Evolutionary conservation across 192 early-diverging fungal genomes (phyloP), one percentile per base, ranked within the genome.

Genomic region (Entrophospora sp.): DNA sequence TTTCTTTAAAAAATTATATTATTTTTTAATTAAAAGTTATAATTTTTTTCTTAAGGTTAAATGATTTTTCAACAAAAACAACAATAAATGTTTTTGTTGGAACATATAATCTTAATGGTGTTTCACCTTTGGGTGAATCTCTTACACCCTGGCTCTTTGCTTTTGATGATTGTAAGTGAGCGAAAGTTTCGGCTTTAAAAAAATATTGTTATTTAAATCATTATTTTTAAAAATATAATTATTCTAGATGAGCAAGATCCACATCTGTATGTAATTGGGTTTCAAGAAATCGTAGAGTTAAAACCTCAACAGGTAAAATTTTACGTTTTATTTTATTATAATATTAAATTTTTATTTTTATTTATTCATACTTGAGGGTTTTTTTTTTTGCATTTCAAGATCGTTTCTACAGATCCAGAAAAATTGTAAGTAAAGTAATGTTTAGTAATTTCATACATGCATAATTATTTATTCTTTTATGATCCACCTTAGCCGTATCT

Each of bases 241-340:
- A 13, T 32, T 36, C 5, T 61, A 75, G 74, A 76, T 61, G 58
- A 66, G 5, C 67, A 70, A 14, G 75, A 78, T 3, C 93, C 95
- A 0, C 88, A 99, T 64, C 67, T 98, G 18, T 81, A 86, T 27
- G 87, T 87, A 1, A 86, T 98, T 68, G 96, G 93, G 12, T 90
- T 97, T 52, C 95, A 99, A 69, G 97, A 99, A 69, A 85, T 99
- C 25, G 95, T 99, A n/a, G 88, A 96, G 71, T 73, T 99, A 44
- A 92, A 73, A 16, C 75, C 83, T 1, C 81, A 80, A 63, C 83
- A 84, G 67, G 78, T 81, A 56, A 49, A 61, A 5, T n/a, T 16
- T 5, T 13, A 24, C 18, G n/a, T 36, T 22, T 36, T 35, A 8
- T 57, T 57, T 57, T 1, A 0, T 22, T 6, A n/a, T 1, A 0